phyloP scores from a whole-genome alignment of 768 basidiomycete species.

The Boletus reticulatus region DNA sequence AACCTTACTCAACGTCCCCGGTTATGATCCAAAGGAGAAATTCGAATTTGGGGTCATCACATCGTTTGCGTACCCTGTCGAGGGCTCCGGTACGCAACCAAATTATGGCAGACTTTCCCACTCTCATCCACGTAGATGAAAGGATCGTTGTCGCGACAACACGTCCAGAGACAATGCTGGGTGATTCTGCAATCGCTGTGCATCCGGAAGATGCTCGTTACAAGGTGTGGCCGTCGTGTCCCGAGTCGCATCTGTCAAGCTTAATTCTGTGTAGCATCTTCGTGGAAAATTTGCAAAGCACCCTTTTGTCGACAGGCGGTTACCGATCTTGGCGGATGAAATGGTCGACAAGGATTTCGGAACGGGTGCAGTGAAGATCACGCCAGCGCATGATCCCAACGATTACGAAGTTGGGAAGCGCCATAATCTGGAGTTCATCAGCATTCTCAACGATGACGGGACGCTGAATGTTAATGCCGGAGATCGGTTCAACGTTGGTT shows the following conservation, averaged over 20 bases:
- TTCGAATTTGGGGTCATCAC: conserved; percentile 97
- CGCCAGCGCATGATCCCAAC: conserved; percentile 95
- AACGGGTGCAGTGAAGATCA: conserved; percentile 98
- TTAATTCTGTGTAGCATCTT: conserved; percentile 56
- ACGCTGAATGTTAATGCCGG: conserved; percentile 92
- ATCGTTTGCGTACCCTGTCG: conserved; percentile 93
- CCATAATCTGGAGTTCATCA: conserved; percentile 89
- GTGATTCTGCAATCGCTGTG: conserved; percentile 95
- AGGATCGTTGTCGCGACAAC: conserved; percentile 93
- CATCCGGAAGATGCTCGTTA: conserved; percentile 93
- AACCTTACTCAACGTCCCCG: conserved; percentile 86
- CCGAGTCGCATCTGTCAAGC: not conserved
- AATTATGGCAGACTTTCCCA: not conserved
- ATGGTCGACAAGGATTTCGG: conserved; percentile 96
- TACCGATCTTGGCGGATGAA: conserved; percentile 86
- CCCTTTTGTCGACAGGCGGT: conserved; percentile 81
- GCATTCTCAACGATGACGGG: conserved; percentile 94
- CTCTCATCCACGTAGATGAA: conserved; percentile 55
- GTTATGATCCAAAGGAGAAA: conserved; percentile 91
- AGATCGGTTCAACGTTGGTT: conserved; percentile 60
- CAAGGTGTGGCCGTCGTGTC: conserved; percentile 43
- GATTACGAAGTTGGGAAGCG: conserved; percentile 93
- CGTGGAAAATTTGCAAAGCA: conserved; percentile 90
- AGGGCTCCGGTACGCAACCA: conserved; percentile 63
- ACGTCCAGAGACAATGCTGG: conserved; percentile 97